Evolutionary conservation across 169 alveolate genomes (phyloP).

Genomic region (Plasmodium gaboni): DNA sequence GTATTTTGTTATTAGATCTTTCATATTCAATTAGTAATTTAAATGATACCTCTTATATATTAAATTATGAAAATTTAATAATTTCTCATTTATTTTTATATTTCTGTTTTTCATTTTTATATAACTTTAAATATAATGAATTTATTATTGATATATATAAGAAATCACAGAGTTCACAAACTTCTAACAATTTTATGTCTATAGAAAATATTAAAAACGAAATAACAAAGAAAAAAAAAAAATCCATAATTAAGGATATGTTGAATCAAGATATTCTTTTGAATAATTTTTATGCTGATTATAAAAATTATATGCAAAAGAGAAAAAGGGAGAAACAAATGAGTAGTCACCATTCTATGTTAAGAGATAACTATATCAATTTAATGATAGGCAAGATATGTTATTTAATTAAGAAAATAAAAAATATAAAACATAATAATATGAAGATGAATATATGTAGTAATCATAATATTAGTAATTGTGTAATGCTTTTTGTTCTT

Average conservation of each 20-base stretch:
- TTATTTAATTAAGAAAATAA: constrained; percentile 44
- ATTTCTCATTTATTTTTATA: constrained; percentile 29
- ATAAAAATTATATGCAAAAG: constrained; percentile 27
- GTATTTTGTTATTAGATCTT: constrained; percentile 32
- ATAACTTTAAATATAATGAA: constrained; percentile 48
- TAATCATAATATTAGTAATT: background rate
- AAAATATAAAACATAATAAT: constrained; percentile 2
- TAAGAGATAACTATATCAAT: background rate
- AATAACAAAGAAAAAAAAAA: constrained; percentile 7
- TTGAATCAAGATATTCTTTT: constrained; percentile 4
- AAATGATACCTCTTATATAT: background rate
- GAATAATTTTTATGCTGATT: constrained; percentile 55
- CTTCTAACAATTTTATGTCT: constrained; percentile 11
- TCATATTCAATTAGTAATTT: constrained; percentile 52
- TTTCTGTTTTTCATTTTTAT: constrained; percentile 56
- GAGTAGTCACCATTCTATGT: constrained; percentile 13
- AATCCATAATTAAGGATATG: constrained; percentile 28
- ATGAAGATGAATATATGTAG: background rate
- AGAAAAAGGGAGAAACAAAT: constrained; percentile 13
- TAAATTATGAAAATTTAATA: constrained; percentile 34
- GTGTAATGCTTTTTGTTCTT: background rate
- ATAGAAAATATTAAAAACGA: background rate
- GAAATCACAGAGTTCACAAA: background rate
- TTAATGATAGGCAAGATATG: constrained; percentile 21
- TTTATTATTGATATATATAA: constrained; percentile 59